Conservation (phyloP, 208 protist genomes). For the Crithidia thermophila region DNA sequence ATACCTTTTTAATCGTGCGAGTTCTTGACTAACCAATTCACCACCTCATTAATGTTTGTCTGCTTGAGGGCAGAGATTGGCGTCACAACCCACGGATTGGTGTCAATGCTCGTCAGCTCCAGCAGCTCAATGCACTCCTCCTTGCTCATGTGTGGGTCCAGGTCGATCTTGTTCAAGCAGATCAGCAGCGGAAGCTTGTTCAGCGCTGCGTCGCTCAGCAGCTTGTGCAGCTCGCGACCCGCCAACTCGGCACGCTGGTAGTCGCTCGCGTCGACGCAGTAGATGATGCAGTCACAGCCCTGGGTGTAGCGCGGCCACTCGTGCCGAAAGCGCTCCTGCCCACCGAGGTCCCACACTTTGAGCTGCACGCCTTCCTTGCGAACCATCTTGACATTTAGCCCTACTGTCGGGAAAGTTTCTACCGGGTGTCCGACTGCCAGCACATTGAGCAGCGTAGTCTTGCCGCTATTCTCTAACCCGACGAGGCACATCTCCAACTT, state of each 20-base stretch:
- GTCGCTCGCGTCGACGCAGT: conserved; percentile 72
- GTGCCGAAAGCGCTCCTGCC: conserved; percentile 71
- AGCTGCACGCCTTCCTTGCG: conserved; percentile 77
- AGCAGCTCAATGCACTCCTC: conserved; percentile 75
- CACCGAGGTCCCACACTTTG: conserved; percentile 85
- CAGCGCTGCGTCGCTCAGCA: conserved; percentile 59
- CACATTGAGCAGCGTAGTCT: conserved; percentile 86
- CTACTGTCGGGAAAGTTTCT: conserved; percentile 76
- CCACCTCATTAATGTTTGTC: conserved; percentile 76
- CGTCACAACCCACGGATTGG: conserved; percentile 70
- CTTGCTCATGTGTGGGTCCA: conserved; percentile 80
- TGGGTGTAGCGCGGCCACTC: conserved; percentile 81
- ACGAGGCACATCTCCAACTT: conserved; percentile 81
- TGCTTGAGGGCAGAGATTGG: conserved; percentile 66
- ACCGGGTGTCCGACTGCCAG: conserved; percentile 68
- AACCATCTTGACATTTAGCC: conserved; percentile 83
- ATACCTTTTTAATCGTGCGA: conserved; percentile 39
- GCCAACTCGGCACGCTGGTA: conserved; percentile 58
- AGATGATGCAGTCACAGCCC: conserved; percentile 78
- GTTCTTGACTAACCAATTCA: conserved; percentile 81
- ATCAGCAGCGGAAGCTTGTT: conserved; percentile 67
- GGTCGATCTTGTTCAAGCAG: conserved; percentile 88
- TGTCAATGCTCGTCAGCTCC: conserved; percentile 49
- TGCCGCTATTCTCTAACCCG: conserved; percentile 77
- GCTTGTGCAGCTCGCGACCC: conserved; percentile 61